Base-by-base conservation (phyloP, 345 rosid genomes). In the Arabis alpina region DNA sequence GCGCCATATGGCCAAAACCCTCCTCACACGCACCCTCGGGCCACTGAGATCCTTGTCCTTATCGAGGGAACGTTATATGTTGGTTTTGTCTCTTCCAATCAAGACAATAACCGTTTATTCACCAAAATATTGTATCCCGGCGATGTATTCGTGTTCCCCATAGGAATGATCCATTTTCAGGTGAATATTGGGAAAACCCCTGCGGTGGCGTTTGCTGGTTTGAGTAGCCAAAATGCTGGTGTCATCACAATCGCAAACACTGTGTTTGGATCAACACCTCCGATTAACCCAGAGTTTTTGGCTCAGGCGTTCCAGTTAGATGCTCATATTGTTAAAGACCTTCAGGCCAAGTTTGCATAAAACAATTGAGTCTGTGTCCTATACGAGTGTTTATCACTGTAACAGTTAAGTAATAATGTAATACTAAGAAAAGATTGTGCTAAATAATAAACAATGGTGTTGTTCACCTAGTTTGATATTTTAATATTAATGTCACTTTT, bases 21-120 rank as follows among this genome's bases (percentile, higher is more conserved):
- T 4, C 85, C 80, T 32, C 85, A 80, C 68, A 74, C 68, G 5
- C 85, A 82, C 36, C 83, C 83, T 2, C 77, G 83, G 16, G 83
- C 40, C 54, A 71, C 80, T 0, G 83, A 82, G 66, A n/a, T 82
- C 27, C 76, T 82, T 39, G 69, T 74, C n/a, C 76, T 80, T 5
- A 0, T 64, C 6, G 76, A 80, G 67, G 85, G 83, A 42, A 67
- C 69, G 0, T 30, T 82, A 3, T 72, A 70, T 14, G 83, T 77
- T 6, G 83, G 85, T 1, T 82, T 82, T 34, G 80, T 82, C 27
- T 73, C 83, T 2, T 82, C 82, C 3, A 73, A 79, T 41, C 79
- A 72, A 44, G 57, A 75, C 47, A 47, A 71, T 1, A 77, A 79
- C 70, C 70, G 47, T 7, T 30, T 82, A n/a, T 62, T 82, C 32